A percentile compares a stretch with the other conserved stretches of the same genome.
Conservation (phyloP, 306 rosid genomes). For the Casuarina glauca region DNA sequence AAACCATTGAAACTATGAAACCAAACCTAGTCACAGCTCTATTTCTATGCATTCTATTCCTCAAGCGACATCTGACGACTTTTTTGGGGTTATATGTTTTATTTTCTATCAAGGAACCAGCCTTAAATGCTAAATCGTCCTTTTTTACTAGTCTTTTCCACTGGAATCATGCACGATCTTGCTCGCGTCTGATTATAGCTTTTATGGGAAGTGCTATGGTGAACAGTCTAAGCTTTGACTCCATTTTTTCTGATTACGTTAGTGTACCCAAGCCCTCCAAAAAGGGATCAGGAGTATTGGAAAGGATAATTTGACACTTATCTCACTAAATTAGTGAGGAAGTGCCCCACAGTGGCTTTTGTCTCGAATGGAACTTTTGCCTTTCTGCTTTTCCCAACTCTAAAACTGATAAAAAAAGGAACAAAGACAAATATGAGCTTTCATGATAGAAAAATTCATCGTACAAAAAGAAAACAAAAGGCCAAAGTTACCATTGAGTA, state of each 20-base stretch:
- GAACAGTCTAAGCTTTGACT: background rate
- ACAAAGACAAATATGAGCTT: background rate
- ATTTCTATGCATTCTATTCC: background rate
- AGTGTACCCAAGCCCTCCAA: too few species aligned
- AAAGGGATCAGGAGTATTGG: background rate
- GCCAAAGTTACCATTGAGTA: slow-evolving; percentile 6
- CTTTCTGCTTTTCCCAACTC: background rate
- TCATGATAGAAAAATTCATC: slow-evolving; percentile 6
- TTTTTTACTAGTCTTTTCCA: background rate
- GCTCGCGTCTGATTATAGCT: background rate
- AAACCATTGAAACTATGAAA: background rate
- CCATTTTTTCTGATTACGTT: background rate
- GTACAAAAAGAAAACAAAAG: slow-evolving; percentile 19
- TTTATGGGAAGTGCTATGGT: background rate
- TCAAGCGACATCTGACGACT: slow-evolving; percentile 3
- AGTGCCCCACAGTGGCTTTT: background rate
- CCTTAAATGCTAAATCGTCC: slow-evolving; percentile 5
- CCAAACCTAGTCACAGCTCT: background rate
- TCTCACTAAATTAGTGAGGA: background rate
- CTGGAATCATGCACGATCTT: background rate
- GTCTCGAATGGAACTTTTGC: background rate
- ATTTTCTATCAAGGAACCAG: slow-evolving; percentile 6
- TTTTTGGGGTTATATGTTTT: background rate
- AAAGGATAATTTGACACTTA: background rate
- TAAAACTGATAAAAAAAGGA: background rate